Evolutionary conservation across 306 rosid genomes (phyloP).

Genomic region (Rubus parviflorus): DNA sequence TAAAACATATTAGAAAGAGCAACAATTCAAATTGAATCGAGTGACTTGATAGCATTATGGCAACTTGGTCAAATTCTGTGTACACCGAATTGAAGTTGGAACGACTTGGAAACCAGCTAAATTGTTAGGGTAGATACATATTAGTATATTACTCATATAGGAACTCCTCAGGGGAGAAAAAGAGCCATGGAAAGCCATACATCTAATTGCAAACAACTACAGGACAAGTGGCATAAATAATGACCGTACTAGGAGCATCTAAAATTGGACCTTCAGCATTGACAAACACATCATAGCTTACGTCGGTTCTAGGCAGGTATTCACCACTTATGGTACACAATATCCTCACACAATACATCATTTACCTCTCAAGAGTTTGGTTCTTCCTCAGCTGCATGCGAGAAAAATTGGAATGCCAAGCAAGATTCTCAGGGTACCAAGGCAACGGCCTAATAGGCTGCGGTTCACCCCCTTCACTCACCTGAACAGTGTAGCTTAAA

Average conservation of each 20-base stretch:
- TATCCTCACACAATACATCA: slow-evolving; percentile 17
- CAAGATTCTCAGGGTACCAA: slow-evolving; percentile 93
- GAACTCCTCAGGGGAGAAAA: not conserved
- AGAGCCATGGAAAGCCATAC: not conserved
- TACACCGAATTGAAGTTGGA: slow-evolving; percentile 14
- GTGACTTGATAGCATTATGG: slow-evolving; percentile 17
- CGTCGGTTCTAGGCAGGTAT: slow-evolving; percentile 3
- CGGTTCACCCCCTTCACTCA: slow-evolving; percentile 58
- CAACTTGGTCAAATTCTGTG: slow-evolving; percentile 17
- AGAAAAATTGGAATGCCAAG: slow-evolving; percentile 97
- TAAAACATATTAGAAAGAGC: slow-evolving; percentile 15
- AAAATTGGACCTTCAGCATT: not conserved
- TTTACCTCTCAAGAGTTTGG: slow-evolving; percentile 88
- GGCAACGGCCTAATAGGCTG: slow-evolving; percentile 86
- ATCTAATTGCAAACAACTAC: not conserved
- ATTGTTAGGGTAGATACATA: not conserved
- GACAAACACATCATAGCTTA: not conserved
- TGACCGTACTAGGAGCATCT: not conserved
- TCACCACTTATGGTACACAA: slow-evolving; percentile 2
- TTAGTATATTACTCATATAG: not conserved
- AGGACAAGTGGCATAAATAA: not conserved
- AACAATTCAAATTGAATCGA: slow-evolving; percentile 1
- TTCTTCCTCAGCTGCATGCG: slow-evolving; percentile 97
- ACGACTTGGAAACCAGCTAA: slow-evolving; percentile 14
- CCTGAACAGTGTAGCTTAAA: slow-evolving; percentile 39